phyloP scores from a whole-genome alignment of 306 rosid genomes.

The Citrullus mucosospermus region DNA sequence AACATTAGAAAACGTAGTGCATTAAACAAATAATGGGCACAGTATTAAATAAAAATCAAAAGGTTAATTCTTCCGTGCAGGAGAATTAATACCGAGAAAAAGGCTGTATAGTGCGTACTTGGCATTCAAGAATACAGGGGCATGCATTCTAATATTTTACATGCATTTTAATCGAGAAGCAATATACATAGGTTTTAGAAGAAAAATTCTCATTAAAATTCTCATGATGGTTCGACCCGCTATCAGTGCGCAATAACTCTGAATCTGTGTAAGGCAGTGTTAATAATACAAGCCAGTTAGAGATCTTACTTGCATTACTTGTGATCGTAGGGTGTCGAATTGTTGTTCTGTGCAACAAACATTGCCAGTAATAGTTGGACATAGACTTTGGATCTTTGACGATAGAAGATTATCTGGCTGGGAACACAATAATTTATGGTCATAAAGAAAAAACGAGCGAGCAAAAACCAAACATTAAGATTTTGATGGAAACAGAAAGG shows the following conservation, averaged over 20 bases:
- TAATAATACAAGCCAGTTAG: not conserved
- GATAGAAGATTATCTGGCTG: conserved; percentile 94
- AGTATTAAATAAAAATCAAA: not conserved
- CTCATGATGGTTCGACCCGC: not conserved
- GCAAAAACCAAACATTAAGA: not conserved
- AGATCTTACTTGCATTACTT: conserved; percentile 74
- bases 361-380: conserved; percentile 90
- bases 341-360: conserved; percentile 88
- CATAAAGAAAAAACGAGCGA: not conserved
- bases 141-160: not conserved
- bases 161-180: not conserved
- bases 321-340: conserved; percentile 68
- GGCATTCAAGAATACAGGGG: not conserved
- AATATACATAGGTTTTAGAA: not conserved
- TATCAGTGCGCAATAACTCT: not conserved
- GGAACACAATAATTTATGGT: conserved; percentile 17
- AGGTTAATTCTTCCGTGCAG: not conserved
- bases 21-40: not conserved
- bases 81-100: not conserved
- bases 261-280: not conserved
- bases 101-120: not conserved
- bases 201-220: not conserved
- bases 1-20: not conserved
- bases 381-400: conserved; percentile 87
- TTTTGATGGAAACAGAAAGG: not conserved